phyloP scores from a whole-genome alignment of 1,284 basidiomycete genomes.

The Serendipita sp. region DNA sequence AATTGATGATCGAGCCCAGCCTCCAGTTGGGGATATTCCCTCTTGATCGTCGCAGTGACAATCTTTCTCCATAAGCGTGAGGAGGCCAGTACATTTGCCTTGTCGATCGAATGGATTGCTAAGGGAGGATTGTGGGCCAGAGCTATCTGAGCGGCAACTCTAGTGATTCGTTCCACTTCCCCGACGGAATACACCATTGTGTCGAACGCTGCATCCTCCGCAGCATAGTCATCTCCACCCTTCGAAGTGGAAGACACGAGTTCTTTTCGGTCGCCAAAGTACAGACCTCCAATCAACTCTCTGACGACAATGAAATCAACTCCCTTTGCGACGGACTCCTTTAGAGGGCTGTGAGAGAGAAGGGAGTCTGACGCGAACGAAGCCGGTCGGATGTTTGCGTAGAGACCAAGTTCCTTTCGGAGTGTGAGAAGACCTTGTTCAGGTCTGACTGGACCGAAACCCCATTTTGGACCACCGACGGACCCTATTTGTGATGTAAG shows the following conservation, averaged over 20 bases:
- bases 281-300: slow-evolving; percentile 85
- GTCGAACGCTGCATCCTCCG: slow-evolving; percentile 63
- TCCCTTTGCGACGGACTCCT: slow-evolving; percentile 71
- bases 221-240: slow-evolving; percentile 40
- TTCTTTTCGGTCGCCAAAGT: slow-evolving; percentile 92
- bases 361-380: slow-evolving; percentile 89
- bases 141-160: slow-evolving; percentile 90
- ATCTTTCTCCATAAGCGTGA: slow-evolving; percentile 90
- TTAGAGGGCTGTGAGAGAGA: slow-evolving; percentile 84
- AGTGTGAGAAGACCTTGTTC: slow-evolving; percentile 87
- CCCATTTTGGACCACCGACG: slow-evolving; percentile 98
- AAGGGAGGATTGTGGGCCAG: slow-evolving; percentile 73
- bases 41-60: slow-evolving; percentile 67
- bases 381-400: slow-evolving; percentile 96
- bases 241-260: slow-evolving; percentile 33
- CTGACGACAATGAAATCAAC: slow-evolving; percentile 89
- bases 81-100: slow-evolving; percentile 95
- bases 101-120: slow-evolving; percentile 88
- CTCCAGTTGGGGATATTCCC: slow-evolving; percentile 76
- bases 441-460: slow-evolving; percentile 84
- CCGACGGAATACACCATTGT: slow-evolving; percentile 84
- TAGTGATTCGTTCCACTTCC: slow-evolving; percentile 90
- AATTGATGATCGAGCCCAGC: slow-evolving; percentile 71
- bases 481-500: slow-evolving; percentile 41
- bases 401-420: slow-evolving; percentile 86